Conservation (phyloP, 345 rosid species). For the Camelina neglecta region DNA sequence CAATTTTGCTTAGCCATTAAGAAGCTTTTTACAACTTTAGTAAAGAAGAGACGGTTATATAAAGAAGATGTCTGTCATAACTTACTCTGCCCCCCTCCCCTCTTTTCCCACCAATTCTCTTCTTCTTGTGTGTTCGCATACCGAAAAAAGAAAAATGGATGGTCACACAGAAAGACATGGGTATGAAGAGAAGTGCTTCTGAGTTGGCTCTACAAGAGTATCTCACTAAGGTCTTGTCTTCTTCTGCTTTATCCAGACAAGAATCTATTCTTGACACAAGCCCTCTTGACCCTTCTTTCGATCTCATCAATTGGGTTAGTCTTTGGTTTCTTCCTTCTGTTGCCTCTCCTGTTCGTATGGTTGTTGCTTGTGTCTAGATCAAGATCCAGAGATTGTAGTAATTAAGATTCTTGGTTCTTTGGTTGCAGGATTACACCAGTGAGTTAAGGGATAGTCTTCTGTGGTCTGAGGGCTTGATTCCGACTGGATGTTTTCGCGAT, state of each 20-base stretch:
- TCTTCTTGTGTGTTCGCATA: constrained; percentile 13
- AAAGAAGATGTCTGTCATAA: constrained; percentile 38
- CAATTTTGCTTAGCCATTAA: constrained; percentile 44
- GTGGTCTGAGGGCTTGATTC: constrained; percentile 39
- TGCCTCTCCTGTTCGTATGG: constrained; percentile 1
- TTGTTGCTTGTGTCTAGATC: constrained; percentile 10
- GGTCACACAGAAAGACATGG: constrained; percentile 26
- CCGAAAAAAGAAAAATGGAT: constrained; percentile 13
- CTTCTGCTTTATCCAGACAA: constrained; percentile 37
- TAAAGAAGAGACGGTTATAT: constrained; percentile 39
- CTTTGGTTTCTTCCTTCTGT: constrained; percentile 28
- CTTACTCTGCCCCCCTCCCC: constrained; percentile 39
- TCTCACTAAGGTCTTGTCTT: constrained; percentile 26
- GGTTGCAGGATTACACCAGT: constrained; percentile 47
- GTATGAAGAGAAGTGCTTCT: constrained; percentile 60
- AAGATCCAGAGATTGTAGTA: constrained; percentile 27
- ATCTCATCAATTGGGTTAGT: constrained; percentile 46
- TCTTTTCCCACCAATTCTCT: constrained; percentile 33
- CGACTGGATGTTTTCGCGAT: constrained; percentile 42
- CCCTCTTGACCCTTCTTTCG: constrained; percentile 41
- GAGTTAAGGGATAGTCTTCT: constrained; percentile 42
- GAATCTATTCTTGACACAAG: constrained; percentile 29
- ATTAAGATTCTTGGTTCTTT: constrained; percentile 4
- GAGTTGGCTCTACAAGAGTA: constrained; percentile 57
- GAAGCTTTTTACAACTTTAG: constrained; percentile 42